These are phyloP conservation scores for Claviceps sp. DNA, from an alignment of 2,329 filamentous ascomycete species.

Conservation along the genomic window DNA sequence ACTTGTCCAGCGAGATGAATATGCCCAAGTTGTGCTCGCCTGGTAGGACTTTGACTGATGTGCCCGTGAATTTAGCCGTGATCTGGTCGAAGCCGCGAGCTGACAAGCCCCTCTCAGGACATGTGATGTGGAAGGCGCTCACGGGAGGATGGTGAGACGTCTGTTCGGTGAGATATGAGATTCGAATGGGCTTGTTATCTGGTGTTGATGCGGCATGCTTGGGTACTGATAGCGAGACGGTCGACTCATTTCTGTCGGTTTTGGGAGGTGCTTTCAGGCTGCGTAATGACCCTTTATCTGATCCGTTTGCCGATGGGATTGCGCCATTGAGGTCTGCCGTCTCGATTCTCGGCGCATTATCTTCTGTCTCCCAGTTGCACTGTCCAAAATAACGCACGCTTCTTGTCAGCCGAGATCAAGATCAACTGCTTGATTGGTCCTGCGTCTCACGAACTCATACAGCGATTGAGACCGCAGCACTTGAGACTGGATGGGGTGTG, in stretches of 20 bases:
- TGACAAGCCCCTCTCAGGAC: conserved; percentile 76
- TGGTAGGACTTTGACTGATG: conserved; percentile 79
- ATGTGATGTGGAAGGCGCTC: conserved; percentile 88
- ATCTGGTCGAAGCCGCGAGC: conserved; percentile 92
- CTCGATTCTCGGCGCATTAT: conserved; percentile 55
- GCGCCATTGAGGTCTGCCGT: conserved; percentile 28
- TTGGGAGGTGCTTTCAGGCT: conserved; percentile 33
- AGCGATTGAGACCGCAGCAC: conserved; percentile 7
- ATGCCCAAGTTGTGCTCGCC: conserved; percentile 93
- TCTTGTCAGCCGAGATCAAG: conserved; percentile 1
- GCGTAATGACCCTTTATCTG: conserved; percentile 30
- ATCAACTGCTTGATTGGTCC: not conserved
- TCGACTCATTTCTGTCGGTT: conserved; percentile 32
- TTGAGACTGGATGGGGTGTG: too few species aligned
- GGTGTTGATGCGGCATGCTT: conserved; percentile 27
- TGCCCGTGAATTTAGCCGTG: conserved; percentile 94
- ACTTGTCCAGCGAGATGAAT: conserved; percentile 72
- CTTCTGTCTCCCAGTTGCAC: conserved; percentile 92
- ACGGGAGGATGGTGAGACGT: conserved; percentile 96
- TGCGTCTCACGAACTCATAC: not conserved
- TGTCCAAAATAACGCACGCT: conserved; percentile 22
- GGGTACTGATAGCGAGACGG: conserved; percentile 36
- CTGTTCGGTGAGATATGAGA: conserved; percentile 94
- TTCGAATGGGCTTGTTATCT: conserved; percentile 47
- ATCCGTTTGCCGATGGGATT: conserved; percentile 16